Percentiles rank a stretch among this genome's conserved stretches.
These are phyloP conservation scores for Fusarium buharicum DNA, from an alignment of 2,329 filamentous ascomycete genomes.

Conservation along the genomic window DNA sequence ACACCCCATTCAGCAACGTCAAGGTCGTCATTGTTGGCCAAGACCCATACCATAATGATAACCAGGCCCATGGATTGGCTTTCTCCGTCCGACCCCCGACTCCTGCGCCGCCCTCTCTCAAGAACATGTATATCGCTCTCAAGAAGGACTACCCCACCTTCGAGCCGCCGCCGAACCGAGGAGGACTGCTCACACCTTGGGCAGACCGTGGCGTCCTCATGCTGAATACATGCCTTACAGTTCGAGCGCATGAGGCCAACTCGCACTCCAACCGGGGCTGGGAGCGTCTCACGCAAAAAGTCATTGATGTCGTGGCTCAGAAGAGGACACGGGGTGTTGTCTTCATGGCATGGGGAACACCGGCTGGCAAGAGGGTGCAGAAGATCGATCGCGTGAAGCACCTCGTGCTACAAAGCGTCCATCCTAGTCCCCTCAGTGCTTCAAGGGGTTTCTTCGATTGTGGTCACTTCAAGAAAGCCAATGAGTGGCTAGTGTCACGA, in stretches of 20 bases:
- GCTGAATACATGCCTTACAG: constrained; percentile 94
- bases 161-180: constrained; percentile 76
- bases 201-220: constrained; percentile 91
- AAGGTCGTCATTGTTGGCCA: constrained; percentile 95
- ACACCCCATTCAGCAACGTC: constrained; percentile 87
- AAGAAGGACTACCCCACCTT: constrained; percentile 90
- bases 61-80: constrained; percentile 95
- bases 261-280: constrained; percentile 88
- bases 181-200: constrained; percentile 90
- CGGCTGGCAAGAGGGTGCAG: constrained; percentile 81
- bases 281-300: constrained; percentile 91
- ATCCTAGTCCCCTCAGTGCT: constrained; percentile 94
- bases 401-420: constrained; percentile 84
- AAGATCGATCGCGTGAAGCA: constrained; percentile 79
- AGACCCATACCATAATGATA: constrained; percentile 95
- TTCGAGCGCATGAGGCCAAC: constrained; percentile 88
- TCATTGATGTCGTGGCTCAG: constrained; percentile 86
- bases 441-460: constrained; percentile 83
- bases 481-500: constrained; percentile 81
- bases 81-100: constrained; percentile 95
- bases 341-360: constrained; percentile 92
- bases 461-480: constrained; percentile 82
- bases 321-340: constrained; percentile 84
- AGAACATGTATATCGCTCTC: constrained; percentile 92
- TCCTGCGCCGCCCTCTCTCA: constrained; percentile 85